Base-by-base conservation (phyloP, 2,329 filamentous ascomycete species). In the Phialophora macrospora region DNA sequence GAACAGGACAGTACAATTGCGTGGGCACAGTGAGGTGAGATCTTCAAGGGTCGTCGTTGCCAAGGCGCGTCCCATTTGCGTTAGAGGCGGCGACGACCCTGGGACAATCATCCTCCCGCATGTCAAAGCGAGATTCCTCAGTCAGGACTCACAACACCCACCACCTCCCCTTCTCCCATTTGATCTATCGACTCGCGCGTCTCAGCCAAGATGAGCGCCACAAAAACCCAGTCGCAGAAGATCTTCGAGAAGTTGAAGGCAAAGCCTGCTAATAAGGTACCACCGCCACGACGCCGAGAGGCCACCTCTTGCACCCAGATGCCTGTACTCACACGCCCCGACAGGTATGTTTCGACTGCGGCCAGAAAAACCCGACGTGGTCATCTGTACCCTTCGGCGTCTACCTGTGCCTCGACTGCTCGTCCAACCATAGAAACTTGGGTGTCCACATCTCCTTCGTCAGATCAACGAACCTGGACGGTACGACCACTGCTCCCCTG, bases 391-490 rank as follows among this genome's bases (percentile, higher is more conserved):
- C 94, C 11, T 93, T 99, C 71, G 95, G 92, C 76, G 98, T 99
- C 78, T 99, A 98, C 78, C 88, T 99, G 24, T 99, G 95, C 77
- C 89, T 99, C 74, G 95, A 99, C 81, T 99, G 95, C 82, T 97
- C 94, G 49, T 90, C 94, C 64, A 93, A 97, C 79, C 95, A 99
- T 80, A 90, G 95, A 74, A 98, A 98, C 80, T 88, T 99, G 74
- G 95, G 95, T 79, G 94, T 98, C 67, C 95, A 99, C 81, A 97
- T 99, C 80, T 97, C 94, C 73, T 99, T 99, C 83, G 95, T 99
- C 75, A 90, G 95, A 75, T 98, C 94, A 68, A 98, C 94, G 68
- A 97, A 97, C 79, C 90, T 99, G 79, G 95, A 99, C 79, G 93
- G 94, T 98, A 91, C 77, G 92, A 41, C 22, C n/a, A 38, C 24